These are phyloP conservation scores for Tylopilus sp. DNA, from an alignment of 768 basidiomycete species.

Conservation along the genomic window DNA sequence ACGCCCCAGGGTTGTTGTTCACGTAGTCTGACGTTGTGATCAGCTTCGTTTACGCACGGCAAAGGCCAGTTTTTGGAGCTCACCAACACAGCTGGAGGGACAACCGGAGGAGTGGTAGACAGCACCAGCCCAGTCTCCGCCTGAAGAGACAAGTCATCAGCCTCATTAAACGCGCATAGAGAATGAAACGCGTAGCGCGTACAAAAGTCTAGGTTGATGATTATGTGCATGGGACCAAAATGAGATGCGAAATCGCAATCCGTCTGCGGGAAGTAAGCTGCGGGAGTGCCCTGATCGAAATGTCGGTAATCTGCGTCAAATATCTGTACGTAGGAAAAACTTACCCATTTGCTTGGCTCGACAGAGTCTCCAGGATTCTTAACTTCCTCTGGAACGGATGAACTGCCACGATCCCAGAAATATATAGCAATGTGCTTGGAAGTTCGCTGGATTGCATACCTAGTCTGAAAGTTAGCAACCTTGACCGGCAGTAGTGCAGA, in stretches of 20 bases:
- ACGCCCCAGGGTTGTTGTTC: neutral
- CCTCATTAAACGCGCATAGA: conserved; percentile 1
- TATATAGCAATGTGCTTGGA: conserved; percentile 35
- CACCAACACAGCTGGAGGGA: conserved; percentile 28
- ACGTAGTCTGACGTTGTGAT: conserved; percentile 33
- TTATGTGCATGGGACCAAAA: too few relatives aligned
- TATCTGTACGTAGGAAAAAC: too few relatives aligned
- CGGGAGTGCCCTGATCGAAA: too few relatives aligned
- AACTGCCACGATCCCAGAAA: conserved; percentile 36
- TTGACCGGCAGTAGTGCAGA: neutral
- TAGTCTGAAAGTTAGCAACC: neutral
- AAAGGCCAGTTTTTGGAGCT: neutral
- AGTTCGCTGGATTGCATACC: conserved; percentile 38
- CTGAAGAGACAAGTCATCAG: conserved; percentile 4
- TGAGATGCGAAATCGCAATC: too few relatives aligned
- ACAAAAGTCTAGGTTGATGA: too few relatives aligned
- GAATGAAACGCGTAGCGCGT: neutral
- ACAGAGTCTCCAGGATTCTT: conserved; percentile 15
- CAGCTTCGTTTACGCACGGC: conserved; percentile 7
- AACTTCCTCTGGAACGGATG: conserved; percentile 33
- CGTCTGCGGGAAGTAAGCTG: conserved; percentile 57
- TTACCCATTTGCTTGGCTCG: conserved; percentile 27
- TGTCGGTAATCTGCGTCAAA: too few relatives aligned
- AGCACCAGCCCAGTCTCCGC: conserved; percentile 21
- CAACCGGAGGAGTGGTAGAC: neutral